Conservation (phyloP, 331 rosid genomes). For the Pyracantha coccinea region DNA sequence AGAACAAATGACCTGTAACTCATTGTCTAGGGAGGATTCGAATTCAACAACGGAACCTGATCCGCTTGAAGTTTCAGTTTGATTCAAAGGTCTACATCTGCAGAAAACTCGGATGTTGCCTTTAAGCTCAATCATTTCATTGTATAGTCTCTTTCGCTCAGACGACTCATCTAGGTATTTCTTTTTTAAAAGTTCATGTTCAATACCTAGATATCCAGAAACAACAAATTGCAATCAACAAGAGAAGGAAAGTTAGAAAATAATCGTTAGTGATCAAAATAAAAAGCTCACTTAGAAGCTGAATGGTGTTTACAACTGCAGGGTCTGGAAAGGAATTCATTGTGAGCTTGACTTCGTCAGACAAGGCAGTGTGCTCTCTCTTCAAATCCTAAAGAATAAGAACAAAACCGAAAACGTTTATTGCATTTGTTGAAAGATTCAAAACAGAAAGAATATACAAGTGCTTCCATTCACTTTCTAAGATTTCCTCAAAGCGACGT, state of each 20-base stretch:
- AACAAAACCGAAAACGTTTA: background rate
- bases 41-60: constrained; percentile 51
- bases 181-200: constrained; percentile 62
- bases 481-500: background rate
- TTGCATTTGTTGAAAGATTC: background rate
- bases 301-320: constrained; percentile 51
- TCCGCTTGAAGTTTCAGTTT: constrained; percentile 48
- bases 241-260: background rate
- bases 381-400: constrained; percentile 52
- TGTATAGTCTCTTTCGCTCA: constrained; percentile 75
- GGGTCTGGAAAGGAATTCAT: constrained; percentile 48
- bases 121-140: constrained; percentile 86
- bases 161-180: constrained; percentile 56
- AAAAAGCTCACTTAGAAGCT: constrained; percentile 49
- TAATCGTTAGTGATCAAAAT: background rate
- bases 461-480: no score
- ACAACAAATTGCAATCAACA: constrained; percentile 5
- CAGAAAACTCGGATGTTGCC: constrained; percentile 95
- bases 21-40: constrained; percentile 63
- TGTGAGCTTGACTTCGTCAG: constrained; percentile 47
- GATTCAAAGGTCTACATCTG: constrained; percentile 87
- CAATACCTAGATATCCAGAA: constrained; percentile 45
- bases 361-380: constrained; percentile 39
- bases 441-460: background rate
- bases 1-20: constrained; percentile 68